Evolutionary conservation across 768 basidiomycete genomes (phyloP).

Genomic region (Leccinum obscurum): DNA sequence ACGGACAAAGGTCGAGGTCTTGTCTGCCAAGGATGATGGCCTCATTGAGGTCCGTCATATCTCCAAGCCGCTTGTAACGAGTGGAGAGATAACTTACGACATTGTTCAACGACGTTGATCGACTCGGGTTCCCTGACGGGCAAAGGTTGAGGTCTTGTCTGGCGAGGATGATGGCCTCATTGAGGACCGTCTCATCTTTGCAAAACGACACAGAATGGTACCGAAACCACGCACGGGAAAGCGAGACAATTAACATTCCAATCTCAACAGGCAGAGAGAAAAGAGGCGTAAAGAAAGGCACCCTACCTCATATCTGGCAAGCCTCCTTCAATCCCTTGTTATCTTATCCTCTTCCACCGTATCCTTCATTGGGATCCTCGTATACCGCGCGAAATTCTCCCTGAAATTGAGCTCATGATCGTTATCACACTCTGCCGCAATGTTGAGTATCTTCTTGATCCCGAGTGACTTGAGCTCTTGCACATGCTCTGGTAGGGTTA

Average conservation of each 20-base stretch:
- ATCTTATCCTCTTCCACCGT: slow-evolving; percentile 94
- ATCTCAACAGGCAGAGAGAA: neutral
- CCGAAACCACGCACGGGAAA: slow-evolving; percentile 7
- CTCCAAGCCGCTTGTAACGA: too few relatives aligned
- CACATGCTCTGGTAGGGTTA: slow-evolving; percentile 72
- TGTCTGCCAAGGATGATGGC: too few relatives aligned
- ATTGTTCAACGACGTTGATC: too few relatives aligned
- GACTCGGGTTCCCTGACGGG: too few relatives aligned
- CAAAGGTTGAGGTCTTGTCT: too few relatives aligned
- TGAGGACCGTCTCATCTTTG: slow-evolving; percentile 59
- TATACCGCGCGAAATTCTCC: slow-evolving; percentile 78
- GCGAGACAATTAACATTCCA: slow-evolving; percentile 4
- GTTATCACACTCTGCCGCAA: slow-evolving; percentile 88
- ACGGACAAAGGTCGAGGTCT: too few relatives aligned
- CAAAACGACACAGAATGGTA: neutral
- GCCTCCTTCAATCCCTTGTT: slow-evolving; percentile 78
- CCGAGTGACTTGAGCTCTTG: slow-evolving; percentile 71
- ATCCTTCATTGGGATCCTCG: slow-evolving; percentile 90
- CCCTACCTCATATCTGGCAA: slow-evolving; percentile 83
- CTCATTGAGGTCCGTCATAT: too few relatives aligned
- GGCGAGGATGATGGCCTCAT: too few relatives aligned
- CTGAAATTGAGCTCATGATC: slow-evolving; percentile 69
- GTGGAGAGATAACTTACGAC: too few relatives aligned
- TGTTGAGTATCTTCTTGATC: slow-evolving; percentile 85
- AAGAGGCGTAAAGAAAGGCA: slow-evolving; percentile 5